Evolutionary conservation across 164 flowering plant genomes (phyloP).

Genomic region (Macadamia integrifolia): DNA sequence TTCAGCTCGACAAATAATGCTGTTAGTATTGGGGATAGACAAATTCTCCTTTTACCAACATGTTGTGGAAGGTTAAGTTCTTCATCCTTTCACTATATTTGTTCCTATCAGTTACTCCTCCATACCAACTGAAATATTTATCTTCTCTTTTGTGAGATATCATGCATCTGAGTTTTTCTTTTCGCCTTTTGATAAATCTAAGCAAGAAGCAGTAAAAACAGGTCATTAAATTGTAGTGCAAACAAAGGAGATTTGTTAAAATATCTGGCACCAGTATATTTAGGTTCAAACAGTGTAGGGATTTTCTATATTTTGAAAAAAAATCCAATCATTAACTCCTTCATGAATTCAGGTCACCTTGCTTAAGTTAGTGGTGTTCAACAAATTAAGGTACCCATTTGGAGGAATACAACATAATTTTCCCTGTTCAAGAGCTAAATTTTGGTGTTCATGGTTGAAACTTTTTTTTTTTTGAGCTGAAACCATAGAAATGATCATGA

Average conservation of each 20-base stretch:
- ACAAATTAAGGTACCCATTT: no score
- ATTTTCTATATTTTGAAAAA: no score
- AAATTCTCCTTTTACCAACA: conserved; percentile 60
- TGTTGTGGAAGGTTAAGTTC: conserved; percentile 84
- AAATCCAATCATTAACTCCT: no score
- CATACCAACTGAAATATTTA: not conserved
- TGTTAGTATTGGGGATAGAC: conserved; percentile 29
- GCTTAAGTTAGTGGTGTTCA: no score
- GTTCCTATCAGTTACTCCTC: not conserved
- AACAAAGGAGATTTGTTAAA: not conserved
- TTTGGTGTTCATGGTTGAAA: no score
- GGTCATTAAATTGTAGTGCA: not conserved
- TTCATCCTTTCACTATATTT: not conserved
- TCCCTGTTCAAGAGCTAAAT: no score
- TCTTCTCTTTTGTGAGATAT: not conserved
- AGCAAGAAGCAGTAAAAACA: not conserved
- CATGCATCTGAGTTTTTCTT: not conserved
- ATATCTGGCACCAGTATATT: not conserved
- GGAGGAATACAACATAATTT: no score
- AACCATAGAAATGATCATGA: no score
- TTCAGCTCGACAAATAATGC: conserved; percentile 40
- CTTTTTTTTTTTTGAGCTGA: no score
- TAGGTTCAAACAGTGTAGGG: not conserved
- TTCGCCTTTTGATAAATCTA: not conserved
- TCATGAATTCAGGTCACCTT: no score